These are phyloP conservation scores for Vachellia pachyceras DNA, from an alignment of 306 rosid species.

Conservation along the genomic window DNA sequence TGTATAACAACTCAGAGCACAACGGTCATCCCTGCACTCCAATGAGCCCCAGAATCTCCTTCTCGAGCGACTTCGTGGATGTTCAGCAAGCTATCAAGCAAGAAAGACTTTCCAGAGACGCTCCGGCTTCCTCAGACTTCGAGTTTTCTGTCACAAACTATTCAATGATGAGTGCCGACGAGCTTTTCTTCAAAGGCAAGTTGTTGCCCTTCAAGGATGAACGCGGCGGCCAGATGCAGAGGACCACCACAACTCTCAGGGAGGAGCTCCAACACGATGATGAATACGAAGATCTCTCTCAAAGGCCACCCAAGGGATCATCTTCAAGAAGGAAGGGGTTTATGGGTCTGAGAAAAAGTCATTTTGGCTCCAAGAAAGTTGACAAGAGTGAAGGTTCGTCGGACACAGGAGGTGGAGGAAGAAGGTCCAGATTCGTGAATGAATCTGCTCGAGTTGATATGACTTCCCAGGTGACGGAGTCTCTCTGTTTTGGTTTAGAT, in stretches of 20 bases:
- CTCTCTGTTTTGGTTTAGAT: background rate
- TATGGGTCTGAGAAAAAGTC: slow-evolving; percentile 73
- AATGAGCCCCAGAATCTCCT: slow-evolving; percentile 93
- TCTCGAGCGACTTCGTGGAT: slow-evolving; percentile 90
- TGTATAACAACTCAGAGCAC: slow-evolving; percentile 71
- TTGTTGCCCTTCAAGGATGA: slow-evolving; percentile 74
- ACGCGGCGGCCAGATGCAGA: slow-evolving; percentile 49
- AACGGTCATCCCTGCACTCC: slow-evolving; percentile 60
- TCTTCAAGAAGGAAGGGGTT: slow-evolving; percentile 80
- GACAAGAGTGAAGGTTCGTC: slow-evolving; percentile 49
- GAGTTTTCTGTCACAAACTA: slow-evolving; percentile 74
- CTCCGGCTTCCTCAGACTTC: slow-evolving; percentile 68
- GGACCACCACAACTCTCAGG: slow-evolving; percentile 75
- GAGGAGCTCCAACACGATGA: slow-evolving; percentile 74
- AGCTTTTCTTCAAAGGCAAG: slow-evolving; percentile 87
- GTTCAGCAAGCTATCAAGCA: slow-evolving; percentile 62
- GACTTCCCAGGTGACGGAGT: slow-evolving; percentile 55
- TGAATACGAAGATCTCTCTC: slow-evolving; percentile 42
- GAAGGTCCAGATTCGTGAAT: slow-evolving; percentile 48
- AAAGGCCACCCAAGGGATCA: slow-evolving; percentile 68
- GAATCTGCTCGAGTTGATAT: slow-evolving; percentile 43
- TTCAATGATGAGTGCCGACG: slow-evolving; percentile 94
- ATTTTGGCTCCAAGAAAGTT: slow-evolving; percentile 68
- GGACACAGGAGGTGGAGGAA: slow-evolving; percentile 34
- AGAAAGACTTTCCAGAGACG: slow-evolving; percentile 55